Evolutionary conservation across 1,284 basidiomycete species (phyloP), one percentile per base, ranked within the genome.

Genomic region (Marasmius sp.): DNA sequence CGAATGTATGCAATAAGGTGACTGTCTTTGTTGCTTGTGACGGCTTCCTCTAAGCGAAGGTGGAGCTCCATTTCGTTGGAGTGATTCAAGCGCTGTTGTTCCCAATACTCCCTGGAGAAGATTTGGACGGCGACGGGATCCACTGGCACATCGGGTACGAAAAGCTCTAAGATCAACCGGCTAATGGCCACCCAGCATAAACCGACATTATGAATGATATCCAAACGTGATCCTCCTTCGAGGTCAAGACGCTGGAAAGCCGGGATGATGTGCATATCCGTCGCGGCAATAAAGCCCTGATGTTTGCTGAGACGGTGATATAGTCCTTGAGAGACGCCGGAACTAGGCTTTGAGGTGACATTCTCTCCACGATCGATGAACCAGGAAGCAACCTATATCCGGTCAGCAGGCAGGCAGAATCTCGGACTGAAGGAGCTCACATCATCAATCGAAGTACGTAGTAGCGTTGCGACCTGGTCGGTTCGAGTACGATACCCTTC

Each of bases 121-220:
- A 81, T 81, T 57, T 88, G 83, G 38, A 91, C 83, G 18, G 88
- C 87, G 14, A 91, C 86, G 9, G 97, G 97, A 72, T 99, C 97
- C 58, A 98, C 77, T 1, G 96, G 94, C 4, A 89, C 79, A 70
- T 94, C 86, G 0, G 97, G 95, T 53, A 98, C 81, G 71, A 92
- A 92, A n/a, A 97, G 80, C 1, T 86, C 79, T 16, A 94, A 71
- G 36, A 93, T 73, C 57, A 85, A 68, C 36, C 79, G 78, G 52
- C 88, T 85, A 34, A 93, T 71, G 0, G 81, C 82, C 48, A 95
- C 77, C 88, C 89, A 97, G 52, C 77, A 84, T 59, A 74, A 71
- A 6, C 88, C 91, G 12, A 90, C 67, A 54, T 38, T 37, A 14
- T 37, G 36, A 37, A 54, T 33, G 20, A 37, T 6, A 38, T 27